These are phyloP conservation scores for Dryas integrifolia DNA, from an alignment of 331 rosid species.

Conservation along the genomic window DNA sequence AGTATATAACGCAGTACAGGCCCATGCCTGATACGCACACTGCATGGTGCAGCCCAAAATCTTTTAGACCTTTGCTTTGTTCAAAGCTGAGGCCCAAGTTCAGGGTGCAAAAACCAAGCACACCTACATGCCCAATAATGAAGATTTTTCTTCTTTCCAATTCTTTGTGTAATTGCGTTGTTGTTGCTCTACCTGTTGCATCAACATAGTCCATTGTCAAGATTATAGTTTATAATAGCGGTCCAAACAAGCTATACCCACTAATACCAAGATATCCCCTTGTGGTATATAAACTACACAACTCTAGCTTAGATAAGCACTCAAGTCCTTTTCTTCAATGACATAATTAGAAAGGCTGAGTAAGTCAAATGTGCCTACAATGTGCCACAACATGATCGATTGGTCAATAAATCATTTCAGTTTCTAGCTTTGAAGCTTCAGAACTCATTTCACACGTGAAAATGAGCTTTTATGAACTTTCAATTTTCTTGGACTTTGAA, in stretches of 20 bases:
- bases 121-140: no score
- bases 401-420: not conserved
- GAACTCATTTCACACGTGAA: not conserved
- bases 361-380: not conserved
- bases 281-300: not conserved
- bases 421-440: not conserved
- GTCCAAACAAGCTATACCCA: not conserved
- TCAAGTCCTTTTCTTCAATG: slow-evolving; percentile 11
- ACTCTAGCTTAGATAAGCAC: not conserved
- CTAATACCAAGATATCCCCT: not conserved
- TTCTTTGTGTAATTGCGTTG: not conserved
- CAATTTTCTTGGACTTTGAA: not conserved
- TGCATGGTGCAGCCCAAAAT: not conserved
- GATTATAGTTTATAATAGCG: not conserved
- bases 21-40: no score
- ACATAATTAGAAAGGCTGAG: not conserved
- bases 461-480: not conserved
- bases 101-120: no score
- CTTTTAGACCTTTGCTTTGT: not conserved
- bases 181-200: not conserved
- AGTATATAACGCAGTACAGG: no score
- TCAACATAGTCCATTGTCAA: no score
- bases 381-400: not conserved
- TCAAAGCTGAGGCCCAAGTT: no score
- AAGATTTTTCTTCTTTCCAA: not conserved